Percentiles rank a stretch among this genome's conserved stretches.
Conservation (phyloP, 306 rosid species). For the Dryas octopetala region DNA sequence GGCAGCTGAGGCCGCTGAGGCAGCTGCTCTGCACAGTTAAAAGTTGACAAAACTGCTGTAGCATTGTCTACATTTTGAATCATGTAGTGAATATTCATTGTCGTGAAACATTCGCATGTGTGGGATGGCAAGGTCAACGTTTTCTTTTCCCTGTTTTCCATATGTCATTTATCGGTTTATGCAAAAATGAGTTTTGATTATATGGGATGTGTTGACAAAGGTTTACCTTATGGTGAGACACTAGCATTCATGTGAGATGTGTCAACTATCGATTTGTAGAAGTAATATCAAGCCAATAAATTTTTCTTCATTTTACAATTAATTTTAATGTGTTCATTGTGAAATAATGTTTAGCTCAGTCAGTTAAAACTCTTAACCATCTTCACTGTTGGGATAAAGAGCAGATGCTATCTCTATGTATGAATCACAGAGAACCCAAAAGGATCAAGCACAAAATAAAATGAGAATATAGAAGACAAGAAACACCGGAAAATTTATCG, state of each 20-base stretch:
- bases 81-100: background rate
- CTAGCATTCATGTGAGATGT: background rate
- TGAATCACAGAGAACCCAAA: too few relatives aligned
- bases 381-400: too few relatives aligned
- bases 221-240: too few relatives aligned
- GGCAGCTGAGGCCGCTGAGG: constrained; percentile 34
- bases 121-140: constrained; percentile 16
- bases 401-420: too few relatives aligned
- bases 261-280: background rate
- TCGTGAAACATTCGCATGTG: background rate
- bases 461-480: too few relatives aligned
- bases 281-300: background rate
- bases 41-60: constrained; percentile 25
- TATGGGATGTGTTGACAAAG: background rate
- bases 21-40: constrained; percentile 35
- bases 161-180: too few relatives aligned
- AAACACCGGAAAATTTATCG: too few relatives aligned
- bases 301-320: background rate
- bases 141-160: background rate
- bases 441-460: too few relatives aligned
- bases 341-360: background rate
- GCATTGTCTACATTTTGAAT: background rate
- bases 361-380: too few relatives aligned
- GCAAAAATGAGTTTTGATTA: background rate
- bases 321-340: background rate